These are phyloP conservation scores for Trifolium dubium DNA, from an alignment of 306 rosid species.

Conservation along the genomic window DNA sequence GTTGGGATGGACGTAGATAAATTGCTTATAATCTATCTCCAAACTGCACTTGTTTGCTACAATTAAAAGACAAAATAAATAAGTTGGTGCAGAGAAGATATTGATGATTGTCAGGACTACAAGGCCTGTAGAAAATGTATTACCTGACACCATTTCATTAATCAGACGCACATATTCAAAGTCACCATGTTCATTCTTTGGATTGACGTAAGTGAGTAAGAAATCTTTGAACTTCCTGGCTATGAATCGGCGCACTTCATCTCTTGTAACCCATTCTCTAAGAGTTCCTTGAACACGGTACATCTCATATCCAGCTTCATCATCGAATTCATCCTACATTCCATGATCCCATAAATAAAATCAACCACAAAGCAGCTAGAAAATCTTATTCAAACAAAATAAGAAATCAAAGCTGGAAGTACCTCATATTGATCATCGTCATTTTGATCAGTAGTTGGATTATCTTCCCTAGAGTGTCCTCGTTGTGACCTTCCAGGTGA, in stretches of 20 bases:
- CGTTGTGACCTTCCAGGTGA: slow-evolving; percentile 89
- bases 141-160: slow-evolving; percentile 98
- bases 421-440: slow-evolving; percentile 83
- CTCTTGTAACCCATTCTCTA: slow-evolving; percentile 97
- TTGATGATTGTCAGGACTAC: not conserved
- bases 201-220: slow-evolving; percentile 75
- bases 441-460: slow-evolving; percentile 88
- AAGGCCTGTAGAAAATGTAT: slow-evolving; percentile 17
- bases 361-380: not conserved
- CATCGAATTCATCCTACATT: slow-evolving; percentile 80
- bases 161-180: slow-evolving; percentile 82
- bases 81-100: not conserved
- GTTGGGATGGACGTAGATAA: slow-evolving; percentile 93
- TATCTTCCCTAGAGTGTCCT: slow-evolving; percentile 75
- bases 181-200: slow-evolving; percentile 70
- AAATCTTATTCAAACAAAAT: not conserved
- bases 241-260: slow-evolving; percentile 91
- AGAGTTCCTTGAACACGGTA: slow-evolving; percentile 95
- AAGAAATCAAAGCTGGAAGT: slow-evolving; percentile 4
- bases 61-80: slow-evolving; percentile 22
- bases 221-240: slow-evolving; percentile 88
- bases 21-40: slow-evolving; percentile 96
- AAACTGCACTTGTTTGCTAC: slow-evolving; percentile 91
- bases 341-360: slow-evolving; percentile 8
- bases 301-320: slow-evolving; percentile 80